Conservation (phyloP, 164 flowering plant species). For the Pachysandra terminalis region DNA sequence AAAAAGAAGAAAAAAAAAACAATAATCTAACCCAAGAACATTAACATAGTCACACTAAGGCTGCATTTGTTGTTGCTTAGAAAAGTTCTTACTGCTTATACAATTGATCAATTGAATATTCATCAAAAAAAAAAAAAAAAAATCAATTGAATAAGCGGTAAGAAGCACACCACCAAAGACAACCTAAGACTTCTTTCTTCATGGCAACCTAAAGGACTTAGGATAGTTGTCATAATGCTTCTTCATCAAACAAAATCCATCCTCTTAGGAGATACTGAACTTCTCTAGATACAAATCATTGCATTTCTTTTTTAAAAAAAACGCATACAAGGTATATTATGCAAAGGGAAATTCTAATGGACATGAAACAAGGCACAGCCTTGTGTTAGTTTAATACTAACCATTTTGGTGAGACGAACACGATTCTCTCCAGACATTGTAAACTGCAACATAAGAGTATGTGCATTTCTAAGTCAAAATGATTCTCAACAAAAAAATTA, state of each 20-base stretch:
- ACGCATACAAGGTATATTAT: background rate
- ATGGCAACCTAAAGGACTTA: background rate
- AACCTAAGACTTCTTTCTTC: background rate
- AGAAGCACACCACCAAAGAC: no score
- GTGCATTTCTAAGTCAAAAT: background rate
- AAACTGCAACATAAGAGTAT: constrained; percentile 47
- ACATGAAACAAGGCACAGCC: background rate
- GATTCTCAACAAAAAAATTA: background rate
- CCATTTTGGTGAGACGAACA: constrained; percentile 75
- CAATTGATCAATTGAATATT: no score
- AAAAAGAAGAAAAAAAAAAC: no score
- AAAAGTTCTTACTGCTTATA: no score
- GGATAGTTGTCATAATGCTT: background rate
- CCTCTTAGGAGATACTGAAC: background rate
- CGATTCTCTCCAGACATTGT: constrained; percentile 78
- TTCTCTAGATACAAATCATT: background rate
- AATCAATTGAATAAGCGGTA: no score
- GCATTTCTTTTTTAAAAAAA: background rate
- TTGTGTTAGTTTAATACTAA: constrained; percentile 20
- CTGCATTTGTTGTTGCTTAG: no score
- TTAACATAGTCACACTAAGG: no score
- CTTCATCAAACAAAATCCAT: background rate
- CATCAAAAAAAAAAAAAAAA: no score
- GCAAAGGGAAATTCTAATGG: background rate
- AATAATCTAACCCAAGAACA: no score